Base-by-base conservation (phyloP, 768 basidiomycete species). In the Boletellus ananiceps region DNA sequence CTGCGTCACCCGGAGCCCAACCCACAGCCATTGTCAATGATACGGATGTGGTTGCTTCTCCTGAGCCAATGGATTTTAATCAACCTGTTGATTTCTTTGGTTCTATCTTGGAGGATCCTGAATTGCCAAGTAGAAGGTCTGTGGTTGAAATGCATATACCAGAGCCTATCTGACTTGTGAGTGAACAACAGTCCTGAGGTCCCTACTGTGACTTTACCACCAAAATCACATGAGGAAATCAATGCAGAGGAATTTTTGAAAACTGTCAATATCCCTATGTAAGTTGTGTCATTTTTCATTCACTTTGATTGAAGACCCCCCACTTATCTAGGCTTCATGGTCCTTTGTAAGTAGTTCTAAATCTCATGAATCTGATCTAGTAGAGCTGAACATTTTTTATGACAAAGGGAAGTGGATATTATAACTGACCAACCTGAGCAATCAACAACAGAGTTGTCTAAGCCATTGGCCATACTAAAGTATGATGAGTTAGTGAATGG, bases 231-330 rank as follows among this genome's bases (percentile, higher is more conserved):
- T 36, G 36, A 44, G 31, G 53, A 69, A 43, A 50, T 58, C 1
- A n/a, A 41, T 40, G 59, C 56, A 32, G 66, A 67, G 18, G 51
- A 42, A 18, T 67, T 67, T 44, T 43, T 67, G 36, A 50, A 55
- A 25, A 64, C 61, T 8, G 8, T 67, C 21, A 11, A 54, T 18
- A 48, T 68, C 32, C 63, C 67, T 38, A 45, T 2, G 68, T 69
- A 46, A 37, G 66, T 49, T 1, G 5, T 38, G 15, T n/a, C 19
- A 25, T 16, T 33, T 33, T 36, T 23, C 2, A n/a, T 37, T 39
- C 3, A 16, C 13, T 45, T 14, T 43, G 12, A 55, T 8, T 40
- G 4, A 46, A 25, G 39, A 11, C 21, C 8, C 6, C 3, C 15
- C 15, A 38, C 27, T 2, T 9, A 39, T 45, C 9, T 25, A 67